phyloP scores from a whole-genome alignment of 805 yeast species.

The Huiozyma naganishii region DNA sequence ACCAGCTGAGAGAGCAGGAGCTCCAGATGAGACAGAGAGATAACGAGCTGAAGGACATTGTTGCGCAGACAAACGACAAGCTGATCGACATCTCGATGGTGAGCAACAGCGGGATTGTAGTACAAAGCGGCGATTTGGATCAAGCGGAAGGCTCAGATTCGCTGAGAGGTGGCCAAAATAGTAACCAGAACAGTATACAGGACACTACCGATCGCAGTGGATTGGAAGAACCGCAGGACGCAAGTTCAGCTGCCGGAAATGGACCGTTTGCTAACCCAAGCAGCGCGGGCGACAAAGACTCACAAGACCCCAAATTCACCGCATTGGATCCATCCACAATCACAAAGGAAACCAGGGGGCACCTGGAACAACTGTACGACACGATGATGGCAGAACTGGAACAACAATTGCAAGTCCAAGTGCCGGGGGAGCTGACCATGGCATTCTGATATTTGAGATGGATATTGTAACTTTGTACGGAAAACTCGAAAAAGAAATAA shows the following conservation, averaged over 20 bases:
- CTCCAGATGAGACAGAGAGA: constrained; percentile 15
- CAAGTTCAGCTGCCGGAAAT: background rate
- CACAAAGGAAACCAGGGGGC: constrained; percentile 5
- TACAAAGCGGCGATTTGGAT: constrained; percentile 11
- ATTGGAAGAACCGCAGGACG: background rate
- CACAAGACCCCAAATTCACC: constrained; percentile 2
- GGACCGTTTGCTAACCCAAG: background rate
- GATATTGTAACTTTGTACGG: background rate
- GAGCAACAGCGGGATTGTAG: constrained; percentile 26
- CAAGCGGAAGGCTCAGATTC: constrained; percentile 26
- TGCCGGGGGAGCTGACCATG: constrained; percentile 12
- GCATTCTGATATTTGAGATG: constrained; percentile 5
- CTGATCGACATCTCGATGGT: constrained; percentile 29
- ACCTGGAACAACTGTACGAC: constrained; percentile 7
- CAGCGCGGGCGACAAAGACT: background rate
- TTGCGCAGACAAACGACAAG: constrained; percentile 25
- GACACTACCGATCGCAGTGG: background rate
- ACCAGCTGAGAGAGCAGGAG: constrained; percentile 19
- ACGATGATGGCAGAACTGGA: constrained; percentile 9
- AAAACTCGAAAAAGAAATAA: background rate
- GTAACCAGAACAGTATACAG: background rate
- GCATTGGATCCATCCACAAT: constrained; percentile 8
- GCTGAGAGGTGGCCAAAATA: constrained; percentile 33
- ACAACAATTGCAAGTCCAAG: constrained; percentile 10
- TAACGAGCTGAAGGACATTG: constrained; percentile 22